phyloP scores from a whole-genome alignment of 2,329 filamentous ascomycete genomes.

The Drechslera avenae region DNA sequence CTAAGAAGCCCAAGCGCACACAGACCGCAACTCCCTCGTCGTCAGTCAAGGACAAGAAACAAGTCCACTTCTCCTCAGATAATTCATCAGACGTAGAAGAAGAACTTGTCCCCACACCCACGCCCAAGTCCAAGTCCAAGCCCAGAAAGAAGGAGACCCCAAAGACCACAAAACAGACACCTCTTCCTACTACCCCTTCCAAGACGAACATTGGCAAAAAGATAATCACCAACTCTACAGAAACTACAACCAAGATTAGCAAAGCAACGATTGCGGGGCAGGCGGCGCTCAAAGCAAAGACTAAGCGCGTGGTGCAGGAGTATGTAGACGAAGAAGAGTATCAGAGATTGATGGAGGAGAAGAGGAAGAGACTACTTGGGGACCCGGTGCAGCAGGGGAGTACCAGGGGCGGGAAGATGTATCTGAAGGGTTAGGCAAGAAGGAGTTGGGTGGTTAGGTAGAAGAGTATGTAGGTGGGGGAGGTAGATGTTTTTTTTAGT shows the following conservation, averaged over 20 bases:
- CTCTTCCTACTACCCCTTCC: not conserved
- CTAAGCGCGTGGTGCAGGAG: not conserved
- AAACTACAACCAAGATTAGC: not conserved
- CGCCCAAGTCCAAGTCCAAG: no score
- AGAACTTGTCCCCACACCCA: no score
- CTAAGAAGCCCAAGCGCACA: not conserved
- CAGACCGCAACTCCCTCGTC: not conserved
- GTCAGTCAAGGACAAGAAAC: not conserved
- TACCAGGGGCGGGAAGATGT: slow-evolving; percentile 1
- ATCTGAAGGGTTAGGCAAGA: not conserved
- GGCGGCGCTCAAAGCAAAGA: not conserved
- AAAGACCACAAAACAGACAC: no score
- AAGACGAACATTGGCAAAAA: not conserved
- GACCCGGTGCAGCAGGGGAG: not conserved
- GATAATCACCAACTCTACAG: not conserved
- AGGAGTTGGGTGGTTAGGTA: no score
- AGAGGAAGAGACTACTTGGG: not conserved
- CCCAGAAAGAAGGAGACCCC: no score
- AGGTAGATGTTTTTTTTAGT: no score
- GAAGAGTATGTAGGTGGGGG: no score
- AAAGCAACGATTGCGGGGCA: slow-evolving; percentile 3
- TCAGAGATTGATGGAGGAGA: not conserved
- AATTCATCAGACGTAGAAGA: not conserved
- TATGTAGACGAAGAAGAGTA: not conserved
- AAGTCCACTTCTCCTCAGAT: not conserved